phyloP scores from a whole-genome alignment of 208 protist species.

The Wallacemonas sp. region DNA sequence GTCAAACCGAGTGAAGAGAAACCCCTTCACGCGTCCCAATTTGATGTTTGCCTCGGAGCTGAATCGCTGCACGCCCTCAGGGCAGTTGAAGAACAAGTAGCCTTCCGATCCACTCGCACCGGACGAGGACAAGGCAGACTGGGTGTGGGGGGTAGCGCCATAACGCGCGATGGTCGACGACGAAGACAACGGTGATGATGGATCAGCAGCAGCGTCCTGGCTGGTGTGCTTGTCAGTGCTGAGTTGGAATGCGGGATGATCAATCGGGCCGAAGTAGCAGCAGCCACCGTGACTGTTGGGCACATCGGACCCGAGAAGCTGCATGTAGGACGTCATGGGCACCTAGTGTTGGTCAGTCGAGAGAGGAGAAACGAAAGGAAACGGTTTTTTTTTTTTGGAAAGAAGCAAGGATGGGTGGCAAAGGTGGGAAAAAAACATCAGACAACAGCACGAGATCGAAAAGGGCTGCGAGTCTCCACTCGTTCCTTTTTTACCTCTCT shows the following conservation, averaged over 20 bases:
- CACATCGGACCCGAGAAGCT: slow-evolving; percentile 78
- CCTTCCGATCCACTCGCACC: slow-evolving; percentile 39
- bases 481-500: background rate
- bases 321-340: slow-evolving; percentile 66
- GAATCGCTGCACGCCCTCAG: slow-evolving; percentile 82
- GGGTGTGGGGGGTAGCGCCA: background rate
- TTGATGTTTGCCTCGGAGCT: slow-evolving; percentile 76
- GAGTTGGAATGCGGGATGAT: slow-evolving; percentile 40
- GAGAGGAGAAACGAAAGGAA: slow-evolving; percentile 16
- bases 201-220: background rate
- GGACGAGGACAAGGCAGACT: background rate
- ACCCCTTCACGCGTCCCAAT: slow-evolving; percentile 63
- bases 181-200: background rate
- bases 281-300: slow-evolving; percentile 76
- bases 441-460: too few species aligned
- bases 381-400: too few species aligned
- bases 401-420: too few species aligned
- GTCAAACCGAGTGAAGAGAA: slow-evolving; percentile 77
- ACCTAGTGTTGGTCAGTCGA: too few species aligned
- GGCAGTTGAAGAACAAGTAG: slow-evolving; percentile 88
- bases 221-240: background rate
- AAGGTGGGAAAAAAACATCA: background rate
- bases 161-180: too few species aligned
- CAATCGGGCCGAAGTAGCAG: slow-evolving; percentile 67
- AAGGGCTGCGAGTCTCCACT: background rate